Conservation (phyloP, 1,139 yeast genomes). For the Suhomyces chickasaworum region DNA sequence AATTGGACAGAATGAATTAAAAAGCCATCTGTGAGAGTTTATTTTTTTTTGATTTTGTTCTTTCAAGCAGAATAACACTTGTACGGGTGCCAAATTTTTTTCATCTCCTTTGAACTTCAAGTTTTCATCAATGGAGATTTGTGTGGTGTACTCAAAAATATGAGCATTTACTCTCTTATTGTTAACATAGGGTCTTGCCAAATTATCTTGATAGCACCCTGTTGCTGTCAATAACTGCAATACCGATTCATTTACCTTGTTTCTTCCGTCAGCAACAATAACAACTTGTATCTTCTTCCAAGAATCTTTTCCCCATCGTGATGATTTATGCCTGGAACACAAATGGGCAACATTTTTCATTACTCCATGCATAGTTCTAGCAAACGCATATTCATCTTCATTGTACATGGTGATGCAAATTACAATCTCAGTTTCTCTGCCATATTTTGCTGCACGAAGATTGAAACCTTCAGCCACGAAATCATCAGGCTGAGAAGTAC, state of each 20-base stretch:
- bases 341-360: constrained; percentile 89
- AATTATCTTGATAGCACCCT: constrained; percentile 95
- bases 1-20: constrained; percentile 88
- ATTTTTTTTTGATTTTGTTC: constrained; percentile 88
- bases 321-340: constrained; percentile 74
- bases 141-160: constrained; percentile 91
- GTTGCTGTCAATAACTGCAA: constrained; percentile 85
- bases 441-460: constrained; percentile 77
- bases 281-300: constrained; percentile 95
- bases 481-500: constrained; percentile 86
- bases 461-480: constrained; percentile 81
- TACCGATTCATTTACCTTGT: constrained; percentile 79
- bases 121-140: constrained; percentile 80
- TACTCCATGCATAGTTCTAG: constrained; percentile 91
- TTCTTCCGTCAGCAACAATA: constrained; percentile 91
- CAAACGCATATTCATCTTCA: constrained; percentile 84
- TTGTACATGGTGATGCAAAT: constrained; percentile 95
- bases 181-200: constrained; percentile 91
- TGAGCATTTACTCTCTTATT: constrained; percentile 90
- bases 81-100: constrained; percentile 89
- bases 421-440: constrained; percentile 86
- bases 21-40: constrained; percentile 94
- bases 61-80: constrained; percentile 84
- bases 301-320: constrained; percentile 92
- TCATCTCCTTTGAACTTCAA: constrained; percentile 77